Conservation (phyloP, 768 basidiomycete genomes). For the Kwoniella botswanensis region DNA sequence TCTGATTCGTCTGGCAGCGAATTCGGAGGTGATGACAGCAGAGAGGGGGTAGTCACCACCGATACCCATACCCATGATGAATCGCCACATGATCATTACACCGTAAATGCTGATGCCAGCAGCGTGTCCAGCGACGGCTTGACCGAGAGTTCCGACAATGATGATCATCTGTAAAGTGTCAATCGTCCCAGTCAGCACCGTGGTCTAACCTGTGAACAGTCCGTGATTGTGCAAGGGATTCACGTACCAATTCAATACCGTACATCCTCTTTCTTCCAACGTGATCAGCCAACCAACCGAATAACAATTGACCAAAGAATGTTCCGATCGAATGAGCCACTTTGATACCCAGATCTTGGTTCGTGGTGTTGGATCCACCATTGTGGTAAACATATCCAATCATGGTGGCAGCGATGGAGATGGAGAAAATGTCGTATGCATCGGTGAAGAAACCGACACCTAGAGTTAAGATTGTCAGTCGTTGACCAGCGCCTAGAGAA, state of each 20-base stretch:
- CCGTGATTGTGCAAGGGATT: conserved; percentile 1
- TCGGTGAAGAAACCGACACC: conserved; percentile 93
- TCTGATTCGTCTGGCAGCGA: conserved; percentile 74
- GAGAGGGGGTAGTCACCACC: conserved; percentile 87
- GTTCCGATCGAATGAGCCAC: conserved; percentile 58
- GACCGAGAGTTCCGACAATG: conserved; percentile 58
- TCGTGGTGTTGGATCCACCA: conserved; percentile 61
- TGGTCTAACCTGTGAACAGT: not conserved
- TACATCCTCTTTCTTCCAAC: conserved; percentile 60
- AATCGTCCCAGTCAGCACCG: not conserved
- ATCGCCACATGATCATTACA: conserved; percentile 81
- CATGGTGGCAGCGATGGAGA: conserved; percentile 83
- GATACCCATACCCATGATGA: conserved; percentile 78
- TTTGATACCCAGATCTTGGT: conserved; percentile 64
- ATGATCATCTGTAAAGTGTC: conserved; percentile 51
- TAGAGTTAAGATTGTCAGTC: no score
- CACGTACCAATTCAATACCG: conserved; percentile 59
- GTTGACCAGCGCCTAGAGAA: no score
- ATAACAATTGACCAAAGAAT: conserved; percentile 56
- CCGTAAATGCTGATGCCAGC: conserved; percentile 75
- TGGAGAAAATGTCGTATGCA: conserved; percentile 70
- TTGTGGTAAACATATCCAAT: conserved; percentile 75
- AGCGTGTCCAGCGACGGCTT: conserved; percentile 70
- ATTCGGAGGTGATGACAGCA: conserved; percentile 85
- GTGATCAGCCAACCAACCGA: conserved; percentile 58